phyloP scores from a whole-genome alignment of 2,329 filamentous ascomycete species.

The Aspergillus fumigatiaffinis region DNA sequence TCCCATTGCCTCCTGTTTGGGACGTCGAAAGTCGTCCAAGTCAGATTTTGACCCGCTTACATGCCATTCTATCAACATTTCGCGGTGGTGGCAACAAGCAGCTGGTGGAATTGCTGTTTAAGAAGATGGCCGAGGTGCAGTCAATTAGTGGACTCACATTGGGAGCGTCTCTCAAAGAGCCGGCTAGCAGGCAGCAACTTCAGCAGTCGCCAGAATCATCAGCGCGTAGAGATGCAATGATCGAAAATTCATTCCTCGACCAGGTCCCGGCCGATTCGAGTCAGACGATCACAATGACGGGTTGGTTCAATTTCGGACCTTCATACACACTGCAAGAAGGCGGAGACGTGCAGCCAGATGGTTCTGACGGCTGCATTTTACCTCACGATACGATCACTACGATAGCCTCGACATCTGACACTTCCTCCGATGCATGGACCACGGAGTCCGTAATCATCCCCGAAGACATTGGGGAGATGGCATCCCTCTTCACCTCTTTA shows the following conservation, averaged over 20 bases:
- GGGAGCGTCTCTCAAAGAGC: neutral
- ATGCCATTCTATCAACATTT: slow-evolving; percentile 20
- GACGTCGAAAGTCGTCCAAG: slow-evolving; percentile 18
- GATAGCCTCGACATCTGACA: neutral
- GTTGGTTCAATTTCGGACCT: neutral
- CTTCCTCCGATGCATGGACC: neutral
- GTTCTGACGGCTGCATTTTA: neutral
- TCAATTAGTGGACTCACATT: slow-evolving; percentile 3
- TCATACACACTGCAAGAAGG: neutral
- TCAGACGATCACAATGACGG: neutral
- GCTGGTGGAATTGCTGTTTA: slow-evolving; percentile 18
- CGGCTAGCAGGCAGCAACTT: neutral
- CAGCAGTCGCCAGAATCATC: neutral
- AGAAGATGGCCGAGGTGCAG: slow-evolving; percentile 22
- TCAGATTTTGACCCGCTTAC: slow-evolving; percentile 16
- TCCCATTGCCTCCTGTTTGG: slow-evolving; percentile 10
- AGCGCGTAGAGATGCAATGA: neutral
- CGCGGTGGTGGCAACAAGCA: slow-evolving; percentile 18
- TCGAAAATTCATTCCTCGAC: neutral
- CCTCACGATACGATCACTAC: neutral
- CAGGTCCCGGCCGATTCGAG: neutral
- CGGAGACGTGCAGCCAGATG: neutral
- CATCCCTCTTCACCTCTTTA: neutral
- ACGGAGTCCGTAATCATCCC: neutral
- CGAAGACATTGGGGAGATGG: neutral